Evolutionary conservation across 768 basidiomycete species (phyloP).

Genomic region (Neoboletus subvelutipes): DNA sequence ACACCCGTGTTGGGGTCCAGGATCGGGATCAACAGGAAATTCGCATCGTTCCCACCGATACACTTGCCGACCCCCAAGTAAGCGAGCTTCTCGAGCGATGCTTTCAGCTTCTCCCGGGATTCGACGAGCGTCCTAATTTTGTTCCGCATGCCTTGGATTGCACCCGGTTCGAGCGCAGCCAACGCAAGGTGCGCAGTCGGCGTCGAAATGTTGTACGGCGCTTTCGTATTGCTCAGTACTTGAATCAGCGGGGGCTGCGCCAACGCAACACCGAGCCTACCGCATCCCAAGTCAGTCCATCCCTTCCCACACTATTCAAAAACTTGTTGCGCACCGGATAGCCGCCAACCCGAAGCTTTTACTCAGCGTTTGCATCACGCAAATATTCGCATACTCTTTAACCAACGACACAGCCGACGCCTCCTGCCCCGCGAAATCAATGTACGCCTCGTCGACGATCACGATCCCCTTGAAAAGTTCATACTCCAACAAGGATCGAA

Average conservation of each 20-base stretch:
- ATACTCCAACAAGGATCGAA: constrained; percentile 73
- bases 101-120: constrained; percentile 57
- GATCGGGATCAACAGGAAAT: constrained; percentile 85
- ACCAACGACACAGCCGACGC: constrained; percentile 70
- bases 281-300: neutral
- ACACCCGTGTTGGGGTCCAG: constrained; percentile 40
- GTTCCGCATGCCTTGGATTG: constrained; percentile 60
- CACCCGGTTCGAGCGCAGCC: constrained; percentile 68
- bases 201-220: too few species aligned
- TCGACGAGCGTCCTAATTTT: constrained; percentile 59
- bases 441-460: constrained; percentile 95
- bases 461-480: constrained; percentile 85
- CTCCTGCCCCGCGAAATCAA: constrained; percentile 77
- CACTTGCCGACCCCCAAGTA: constrained; percentile 58
- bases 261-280: too few species aligned
- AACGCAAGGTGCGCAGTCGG: constrained; percentile 80
- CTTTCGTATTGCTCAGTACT: too few species aligned
- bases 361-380: constrained; percentile 95
- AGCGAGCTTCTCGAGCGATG: constrained; percentile 45
- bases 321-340: constrained; percentile 73
- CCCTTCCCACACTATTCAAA: neutral
- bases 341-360: constrained; percentile 96
- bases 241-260: too few species aligned
- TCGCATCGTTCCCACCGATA: constrained; percentile 85
- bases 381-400: constrained; percentile 80